Evolutionary conservation across 805 yeast genomes (phyloP).

Genomic region (Clavispora santaluciae): DNA sequence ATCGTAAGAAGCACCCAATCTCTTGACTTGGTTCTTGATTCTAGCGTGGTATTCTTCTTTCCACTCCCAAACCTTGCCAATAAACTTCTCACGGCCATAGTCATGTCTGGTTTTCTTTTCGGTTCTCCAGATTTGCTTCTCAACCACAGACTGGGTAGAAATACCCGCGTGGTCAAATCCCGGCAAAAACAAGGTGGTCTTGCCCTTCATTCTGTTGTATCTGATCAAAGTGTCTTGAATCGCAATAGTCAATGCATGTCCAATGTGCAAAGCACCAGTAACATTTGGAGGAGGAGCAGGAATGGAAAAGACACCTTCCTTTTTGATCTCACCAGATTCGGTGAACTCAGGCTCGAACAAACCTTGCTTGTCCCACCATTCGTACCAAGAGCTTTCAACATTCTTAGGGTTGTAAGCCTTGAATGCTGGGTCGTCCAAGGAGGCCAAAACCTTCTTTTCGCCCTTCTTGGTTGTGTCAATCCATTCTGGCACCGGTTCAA

Average conservation of each 20-base stretch:
- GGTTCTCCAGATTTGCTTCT: slow-evolving; percentile 87
- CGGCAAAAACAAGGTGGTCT: slow-evolving; percentile 86
- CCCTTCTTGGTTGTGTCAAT: slow-evolving; percentile 82
- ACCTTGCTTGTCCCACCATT: slow-evolving; percentile 92
- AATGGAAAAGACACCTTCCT: slow-evolving; percentile 81
- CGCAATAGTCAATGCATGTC: slow-evolving; percentile 94
- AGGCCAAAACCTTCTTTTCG: slow-evolving; percentile 82
- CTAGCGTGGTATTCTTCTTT: slow-evolving; percentile 86
- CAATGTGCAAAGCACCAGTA: slow-evolving; percentile 97
- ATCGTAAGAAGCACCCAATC: slow-evolving; percentile 94
- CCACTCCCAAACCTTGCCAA: slow-evolving; percentile 96
- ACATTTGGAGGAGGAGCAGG: slow-evolving; percentile 99
- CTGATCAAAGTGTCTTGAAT: slow-evolving; percentile 92
- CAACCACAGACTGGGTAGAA: slow-evolving; percentile 97
- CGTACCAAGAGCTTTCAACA: slow-evolving; percentile 96
- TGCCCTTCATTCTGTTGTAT: slow-evolving; percentile 95
- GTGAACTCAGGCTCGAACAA: slow-evolving; percentile 79
- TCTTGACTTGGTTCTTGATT: slow-evolving; percentile 78
- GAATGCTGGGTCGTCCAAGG: slow-evolving; percentile 86
- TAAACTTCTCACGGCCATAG: slow-evolving; percentile 85
- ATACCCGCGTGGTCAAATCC: slow-evolving; percentile 99
- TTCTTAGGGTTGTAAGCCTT: slow-evolving; percentile 90
- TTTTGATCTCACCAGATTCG: slow-evolving; percentile 68
- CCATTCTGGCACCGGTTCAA: slow-evolving; percentile 77
- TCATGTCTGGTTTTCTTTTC: slow-evolving; percentile 92